Conservation (phyloP, 345 rosid genomes). For the Hibiscus tridactylites region DNA sequence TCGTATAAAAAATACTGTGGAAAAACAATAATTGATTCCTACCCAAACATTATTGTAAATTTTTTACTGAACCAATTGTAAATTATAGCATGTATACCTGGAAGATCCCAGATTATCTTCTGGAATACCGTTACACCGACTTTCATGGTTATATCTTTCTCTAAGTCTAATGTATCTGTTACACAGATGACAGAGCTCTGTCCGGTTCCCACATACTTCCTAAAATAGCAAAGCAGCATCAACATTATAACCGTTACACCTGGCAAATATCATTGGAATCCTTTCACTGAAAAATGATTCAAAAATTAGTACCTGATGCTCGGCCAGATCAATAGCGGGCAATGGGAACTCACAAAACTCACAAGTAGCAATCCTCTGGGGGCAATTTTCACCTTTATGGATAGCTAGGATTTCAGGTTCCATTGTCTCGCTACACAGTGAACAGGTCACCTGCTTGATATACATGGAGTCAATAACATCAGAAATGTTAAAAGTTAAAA, state of each 20-base stretch:
- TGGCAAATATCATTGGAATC: neutral
- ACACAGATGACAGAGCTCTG: slow-evolving; percentile 79
- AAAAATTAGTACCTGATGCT: slow-evolving; percentile 72
- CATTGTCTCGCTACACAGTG: slow-evolving; percentile 81
- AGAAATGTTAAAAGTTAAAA: neutral
- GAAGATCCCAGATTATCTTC: slow-evolving; percentile 53
- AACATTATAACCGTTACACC: neutral
- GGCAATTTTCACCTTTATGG: slow-evolving; percentile 84
- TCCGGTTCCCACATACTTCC: slow-evolving; percentile 99
- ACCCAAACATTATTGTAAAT: neutral
- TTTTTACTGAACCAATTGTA: neutral
- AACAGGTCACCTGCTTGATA: slow-evolving; percentile 69
- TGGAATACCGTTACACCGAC: slow-evolving; percentile 50
- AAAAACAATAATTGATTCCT: neutral
- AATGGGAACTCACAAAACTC: slow-evolving; percentile 95
- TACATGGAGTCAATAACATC: slow-evolving; percentile 4
- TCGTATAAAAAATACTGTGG: neutral
- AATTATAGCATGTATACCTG: slow-evolving; percentile 35
- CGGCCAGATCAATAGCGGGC: slow-evolving; percentile 85
- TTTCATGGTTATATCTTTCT: slow-evolving; percentile 71
- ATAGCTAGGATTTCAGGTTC: slow-evolving; percentile 68
- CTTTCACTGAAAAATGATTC: neutral
- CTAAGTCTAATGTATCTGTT: slow-evolving; percentile 73
- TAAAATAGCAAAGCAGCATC: slow-evolving; percentile 19
- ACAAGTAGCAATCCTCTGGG: slow-evolving; percentile 84